phyloP scores from a whole-genome alignment of 1,284 basidiomycete genomes.

The Papiliotrema nemorosa region DNA sequence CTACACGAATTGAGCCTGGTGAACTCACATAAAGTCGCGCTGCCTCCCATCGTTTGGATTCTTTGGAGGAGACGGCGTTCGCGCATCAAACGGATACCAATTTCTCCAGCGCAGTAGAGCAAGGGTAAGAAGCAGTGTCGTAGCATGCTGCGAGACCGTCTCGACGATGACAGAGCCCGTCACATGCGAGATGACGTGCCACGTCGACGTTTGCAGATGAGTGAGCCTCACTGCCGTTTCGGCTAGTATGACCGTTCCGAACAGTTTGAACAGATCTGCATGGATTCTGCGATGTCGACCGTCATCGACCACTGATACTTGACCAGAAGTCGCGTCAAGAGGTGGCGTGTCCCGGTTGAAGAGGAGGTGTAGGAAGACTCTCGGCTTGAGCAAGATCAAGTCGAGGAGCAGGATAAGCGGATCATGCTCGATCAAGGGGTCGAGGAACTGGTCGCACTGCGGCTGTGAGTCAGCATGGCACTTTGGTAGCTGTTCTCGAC shows the following conservation, averaged over 20 bases:
- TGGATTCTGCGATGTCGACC: conserved; percentile 1
- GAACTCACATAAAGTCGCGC: conserved; percentile 30
- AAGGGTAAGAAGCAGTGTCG: conserved; percentile 26
- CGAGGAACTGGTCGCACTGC: conserved; percentile 68
- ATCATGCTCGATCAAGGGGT: conserved; percentile 88
- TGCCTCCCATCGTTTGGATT: conserved; percentile 36
- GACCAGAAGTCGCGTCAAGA: conserved; percentile 11
- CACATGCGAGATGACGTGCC: not conserved
- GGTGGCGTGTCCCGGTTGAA: conserved; percentile 76
- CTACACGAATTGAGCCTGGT: not conserved
- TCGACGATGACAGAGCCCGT: conserved; percentile 17
- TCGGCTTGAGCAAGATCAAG: conserved; percentile 78
- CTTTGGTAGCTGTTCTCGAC: conserved; percentile 6
- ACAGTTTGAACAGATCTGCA: conserved; percentile 10
- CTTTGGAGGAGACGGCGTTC: too few species aligned
- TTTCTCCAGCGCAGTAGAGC: conserved; percentile 16
- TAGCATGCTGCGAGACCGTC: conserved; percentile 31
- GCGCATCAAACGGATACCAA: conserved; percentile 27
- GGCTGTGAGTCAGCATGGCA: conserved; percentile 45
- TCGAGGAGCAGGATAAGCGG: conserved; percentile 72
- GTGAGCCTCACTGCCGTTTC: conserved; percentile 24
- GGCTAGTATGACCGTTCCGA: conserved; percentile 20
- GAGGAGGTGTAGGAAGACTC: conserved; percentile 82
- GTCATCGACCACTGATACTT: not conserved
- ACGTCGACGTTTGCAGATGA: not conserved